These are phyloP conservation scores for Acer campestre DNA, from an alignment of 345 rosid genomes.

Conservation along the genomic window DNA sequence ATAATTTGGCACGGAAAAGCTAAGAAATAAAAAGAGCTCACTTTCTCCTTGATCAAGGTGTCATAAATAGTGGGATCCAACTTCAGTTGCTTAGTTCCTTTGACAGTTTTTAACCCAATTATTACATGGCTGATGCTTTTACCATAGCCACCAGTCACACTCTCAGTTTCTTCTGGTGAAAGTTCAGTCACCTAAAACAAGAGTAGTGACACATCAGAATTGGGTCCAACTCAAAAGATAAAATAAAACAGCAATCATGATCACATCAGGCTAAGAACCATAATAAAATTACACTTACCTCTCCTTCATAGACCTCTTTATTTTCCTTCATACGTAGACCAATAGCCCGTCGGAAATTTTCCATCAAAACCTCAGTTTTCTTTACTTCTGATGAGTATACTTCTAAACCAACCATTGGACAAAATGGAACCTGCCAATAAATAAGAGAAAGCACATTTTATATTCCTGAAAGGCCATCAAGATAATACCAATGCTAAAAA, in stretches of 20 bases:
- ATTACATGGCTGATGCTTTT: constrained; percentile 97
- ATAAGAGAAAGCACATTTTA: neutral
- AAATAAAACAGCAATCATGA: neutral
- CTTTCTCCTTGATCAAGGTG: constrained; percentile 96
- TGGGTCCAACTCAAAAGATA: constrained; percentile 3
- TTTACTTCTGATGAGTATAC: constrained; percentile 97
- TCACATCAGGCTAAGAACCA: constrained; percentile 16
- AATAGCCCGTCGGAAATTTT: constrained; percentile 91
- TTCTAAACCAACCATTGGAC: constrained; percentile 99
- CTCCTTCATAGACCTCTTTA: constrained; percentile 98
- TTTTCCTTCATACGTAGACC: constrained; percentile 96
- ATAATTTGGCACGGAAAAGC: neutral
- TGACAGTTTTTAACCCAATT: constrained; percentile 91
- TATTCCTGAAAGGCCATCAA: neutral
- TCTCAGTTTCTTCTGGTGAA: constrained; percentile 98
- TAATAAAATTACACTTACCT: constrained; percentile 51
- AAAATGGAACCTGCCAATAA: constrained; percentile 83
- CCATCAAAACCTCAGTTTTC: constrained; percentile 99
- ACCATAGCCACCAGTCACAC: constrained; percentile 92
- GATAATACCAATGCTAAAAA: neutral
- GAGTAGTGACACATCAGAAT: constrained; percentile 23
- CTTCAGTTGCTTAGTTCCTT: constrained; percentile 95
- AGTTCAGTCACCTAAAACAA: constrained; percentile 87
- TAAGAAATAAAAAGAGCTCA: constrained; percentile 26
- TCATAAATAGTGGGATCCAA: constrained; percentile 99